Percentiles rank a stretch among this genome's conserved stretches.
Evolutionary conservation across 2,329 filamentous ascomycete genomes (phyloP).

Genomic region (Sphaerulina musiva): DNA sequence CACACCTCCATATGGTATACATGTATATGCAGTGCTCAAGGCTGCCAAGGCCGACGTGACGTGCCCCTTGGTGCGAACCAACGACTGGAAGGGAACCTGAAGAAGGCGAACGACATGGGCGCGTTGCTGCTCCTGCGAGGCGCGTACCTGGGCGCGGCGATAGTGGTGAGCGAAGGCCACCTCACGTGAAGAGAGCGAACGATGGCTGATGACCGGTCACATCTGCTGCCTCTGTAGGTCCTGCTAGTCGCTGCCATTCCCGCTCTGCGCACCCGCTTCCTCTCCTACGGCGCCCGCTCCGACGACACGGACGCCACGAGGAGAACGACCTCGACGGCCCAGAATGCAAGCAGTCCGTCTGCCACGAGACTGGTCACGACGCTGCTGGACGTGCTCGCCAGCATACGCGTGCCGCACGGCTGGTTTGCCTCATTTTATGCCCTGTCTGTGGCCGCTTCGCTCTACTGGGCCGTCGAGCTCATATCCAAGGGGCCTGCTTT

Average conservation of each 20-base stretch:
- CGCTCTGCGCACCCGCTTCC: conserved; percentile 49
- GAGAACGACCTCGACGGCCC: background rate
- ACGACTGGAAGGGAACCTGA: no score
- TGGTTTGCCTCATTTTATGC: conserved; percentile 90
- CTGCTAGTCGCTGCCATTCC: conserved; percentile 48
- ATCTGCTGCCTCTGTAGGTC: conserved; percentile 33
- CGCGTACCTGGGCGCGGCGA: conserved; percentile 19
- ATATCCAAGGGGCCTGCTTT: conserved; percentile 50
- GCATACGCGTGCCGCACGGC: conserved; percentile 67
- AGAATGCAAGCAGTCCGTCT: background rate
- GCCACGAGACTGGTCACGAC: background rate
- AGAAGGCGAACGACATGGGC: conserved; percentile 4
- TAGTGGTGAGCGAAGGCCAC: conserved; percentile 17
- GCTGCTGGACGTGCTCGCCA: conserved; percentile 43
- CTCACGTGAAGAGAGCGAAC: background rate
- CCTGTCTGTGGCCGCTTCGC: conserved; percentile 59
- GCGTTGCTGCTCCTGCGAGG: conserved; percentile 14
- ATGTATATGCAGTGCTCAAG: no score
- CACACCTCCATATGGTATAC: no score
- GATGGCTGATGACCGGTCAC: conserved; percentile 22
- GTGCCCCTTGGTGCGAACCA: no score
- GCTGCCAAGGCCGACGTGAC: no score
- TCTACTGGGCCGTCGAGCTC: conserved; percentile 62
- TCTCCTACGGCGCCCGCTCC: conserved; percentile 53
- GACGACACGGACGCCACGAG: background rate